phyloP scores from a whole-genome alignment of 495 filamentous ascomycete species.

The Saxophila tyrrhenica region DNA sequence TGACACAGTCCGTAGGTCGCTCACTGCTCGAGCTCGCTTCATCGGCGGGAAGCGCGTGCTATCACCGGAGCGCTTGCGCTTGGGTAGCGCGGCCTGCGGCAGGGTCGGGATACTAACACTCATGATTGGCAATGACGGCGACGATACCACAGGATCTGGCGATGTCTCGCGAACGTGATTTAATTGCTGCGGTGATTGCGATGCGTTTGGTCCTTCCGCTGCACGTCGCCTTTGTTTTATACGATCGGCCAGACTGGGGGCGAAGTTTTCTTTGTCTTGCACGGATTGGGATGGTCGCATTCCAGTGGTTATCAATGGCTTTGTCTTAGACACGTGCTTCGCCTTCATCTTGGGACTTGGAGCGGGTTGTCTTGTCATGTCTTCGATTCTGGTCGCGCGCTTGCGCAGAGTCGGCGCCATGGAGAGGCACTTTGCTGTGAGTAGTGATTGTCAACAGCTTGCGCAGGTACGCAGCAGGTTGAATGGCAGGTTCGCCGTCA shows the following conservation, averaged over 20 bases:
- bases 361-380: background rate
- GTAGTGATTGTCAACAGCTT: too few relatives aligned
- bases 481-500: too few relatives aligned
- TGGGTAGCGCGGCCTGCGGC: background rate
- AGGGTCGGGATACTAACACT: too few relatives aligned
- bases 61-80: background rate
- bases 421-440: too few relatives aligned
- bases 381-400: too few relatives aligned
- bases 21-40: background rate
- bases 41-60: background rate
- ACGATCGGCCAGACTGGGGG: background rate
- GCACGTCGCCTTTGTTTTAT: background rate
- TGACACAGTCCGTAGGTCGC: background rate
- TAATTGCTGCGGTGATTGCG: background rate
- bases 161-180: background rate
- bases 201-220: background rate
- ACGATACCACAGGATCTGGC: background rate
- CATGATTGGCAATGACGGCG: too few relatives aligned
- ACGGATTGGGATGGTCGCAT: background rate
- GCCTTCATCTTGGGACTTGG: background rate
- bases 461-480: too few relatives aligned
- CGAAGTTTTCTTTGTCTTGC: conserved; percentile 1
- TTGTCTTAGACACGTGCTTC: background rate
- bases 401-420: too few relatives aligned
- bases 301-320: background rate